A percentile compares a stretch with the other conserved stretches of the same genome.
Conservation (phyloP, 805 yeast genomes). For the Pichia kluyveri region DNA sequence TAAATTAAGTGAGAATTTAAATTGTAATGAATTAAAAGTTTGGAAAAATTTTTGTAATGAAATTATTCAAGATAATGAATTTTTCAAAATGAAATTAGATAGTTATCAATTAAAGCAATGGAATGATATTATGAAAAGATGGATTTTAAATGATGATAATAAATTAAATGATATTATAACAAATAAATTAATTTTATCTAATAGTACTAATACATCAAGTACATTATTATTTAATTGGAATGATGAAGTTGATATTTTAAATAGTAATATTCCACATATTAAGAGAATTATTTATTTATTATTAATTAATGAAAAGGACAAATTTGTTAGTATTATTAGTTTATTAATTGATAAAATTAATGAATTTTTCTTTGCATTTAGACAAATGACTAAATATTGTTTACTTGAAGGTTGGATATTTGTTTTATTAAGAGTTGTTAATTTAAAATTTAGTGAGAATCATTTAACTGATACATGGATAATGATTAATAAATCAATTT, state of each 20-base stretch:
- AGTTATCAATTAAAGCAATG: constrained; percentile 29
- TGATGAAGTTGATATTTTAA: constrained; percentile 25
- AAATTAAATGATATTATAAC: constrained; percentile 43
- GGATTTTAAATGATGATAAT: constrained; percentile 61
- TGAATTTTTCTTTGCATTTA: constrained; percentile 22
- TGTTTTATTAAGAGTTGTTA: constrained; percentile 53
- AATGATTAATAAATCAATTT: constrained; percentile 52
- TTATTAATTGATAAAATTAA: constrained; percentile 30
- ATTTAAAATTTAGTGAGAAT: constrained; percentile 51
- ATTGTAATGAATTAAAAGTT: constrained; percentile 31
- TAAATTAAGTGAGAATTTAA: constrained; percentile 26
- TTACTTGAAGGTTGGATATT: constrained; percentile 37
- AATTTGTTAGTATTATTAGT: constrained; percentile 41
- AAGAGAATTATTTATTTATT: constrained; percentile 58
- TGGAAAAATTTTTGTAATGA: constrained; percentile 67
- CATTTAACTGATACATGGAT: constrained; percentile 69
- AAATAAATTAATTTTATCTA: constrained; percentile 30
- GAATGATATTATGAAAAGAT: constrained; percentile 45
- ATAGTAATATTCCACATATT: constrained; percentile 27
- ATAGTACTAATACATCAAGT: constrained; percentile 39
- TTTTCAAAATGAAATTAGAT: constrained; percentile 33
- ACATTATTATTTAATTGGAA: constrained; percentile 32
- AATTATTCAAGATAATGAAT: constrained; percentile 47
- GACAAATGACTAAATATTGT: constrained; percentile 16
- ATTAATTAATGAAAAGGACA: constrained; percentile 53